Base-by-base conservation (phyloP, 495 filamentous ascomycete species). In the Xylaria nigripes region DNA sequence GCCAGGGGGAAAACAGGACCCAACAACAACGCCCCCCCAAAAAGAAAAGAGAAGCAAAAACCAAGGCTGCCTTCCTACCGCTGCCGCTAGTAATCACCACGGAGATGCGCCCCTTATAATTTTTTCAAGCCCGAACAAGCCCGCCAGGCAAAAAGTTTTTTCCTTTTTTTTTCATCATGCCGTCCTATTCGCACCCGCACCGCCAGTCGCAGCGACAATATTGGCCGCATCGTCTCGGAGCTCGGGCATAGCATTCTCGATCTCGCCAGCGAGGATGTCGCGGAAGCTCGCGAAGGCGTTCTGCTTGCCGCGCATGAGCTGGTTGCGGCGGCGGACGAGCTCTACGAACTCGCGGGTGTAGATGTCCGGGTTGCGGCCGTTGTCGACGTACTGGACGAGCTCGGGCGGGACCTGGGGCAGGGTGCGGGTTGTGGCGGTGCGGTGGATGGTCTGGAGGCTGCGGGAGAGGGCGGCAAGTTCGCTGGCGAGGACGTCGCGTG, bases 281-380 rank as follows among this genome's bases (percentile, higher is more conserved):
- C 88, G 73, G 65, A 99, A 95, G 16, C 67, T 64, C 4, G 75
- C 73, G 71, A 95, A 96, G 16, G 90, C 94, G 71, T 83, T 77
- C 66, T 77, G 79, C 76, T 90, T 90, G 19, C 93, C 93, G 62
- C 86, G 86, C 61, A 92, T 70, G 54, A 85, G 76, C 72, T 95
- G 91, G 66, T 97, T 97, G 29, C 80, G 76, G 57, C 83, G 78
- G 67, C 92, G 81, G 21, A 89, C 87, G 18, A 89, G 75, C 81
- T 98, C 94, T 44, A 97, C 90, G 63, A 96, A 95, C 73, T 97
- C 91, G 34, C 93, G 81, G 49, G 92, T 97, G 76, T 96, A 99
- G 71, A 99, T 95, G 67, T 97, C 92, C 13, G 93, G 93, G 72
- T 99, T 99, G 42, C 93, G 86, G 12, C 89, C 84, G 48, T 86